phyloP scores from a whole-genome alignment of 495 filamentous ascomycete genomes.

The Trichodelitschia bisporula region DNA sequence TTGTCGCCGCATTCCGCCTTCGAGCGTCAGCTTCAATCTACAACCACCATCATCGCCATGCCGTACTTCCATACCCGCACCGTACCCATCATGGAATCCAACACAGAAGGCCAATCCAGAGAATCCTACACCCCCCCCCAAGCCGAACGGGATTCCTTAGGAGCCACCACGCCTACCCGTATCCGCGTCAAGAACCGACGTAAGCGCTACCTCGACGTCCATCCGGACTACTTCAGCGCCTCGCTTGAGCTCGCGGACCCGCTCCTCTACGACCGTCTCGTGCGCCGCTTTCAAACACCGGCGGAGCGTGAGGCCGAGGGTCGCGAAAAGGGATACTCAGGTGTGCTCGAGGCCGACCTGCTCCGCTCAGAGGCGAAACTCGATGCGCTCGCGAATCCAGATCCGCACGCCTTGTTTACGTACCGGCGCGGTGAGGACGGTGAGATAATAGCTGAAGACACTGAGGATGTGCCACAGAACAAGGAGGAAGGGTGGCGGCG shows the following conservation, averaged over 20 bases:
- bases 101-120: too few relatives aligned
- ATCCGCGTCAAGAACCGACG: slow-evolving; percentile 34
- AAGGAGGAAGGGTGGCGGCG: slow-evolving; percentile 38
- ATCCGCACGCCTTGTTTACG: slow-evolving; percentile 24
- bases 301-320: slow-evolving; percentile 50
- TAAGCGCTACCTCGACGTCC: slow-evolving; percentile 35
- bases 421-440: slow-evolving; percentile 21
- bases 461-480: slow-evolving; percentile 28
- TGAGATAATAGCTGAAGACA: slow-evolving; percentile 30
- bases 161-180: too few relatives aligned
- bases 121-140: too few relatives aligned
- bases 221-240: slow-evolving; percentile 38
- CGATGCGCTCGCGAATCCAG: slow-evolving; percentile 30
- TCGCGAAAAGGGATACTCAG: slow-evolving; percentile 45
- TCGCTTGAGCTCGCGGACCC: slow-evolving; percentile 48
- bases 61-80: too few relatives aligned
- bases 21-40: too few relatives aligned
- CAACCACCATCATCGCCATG: too few relatives aligned
- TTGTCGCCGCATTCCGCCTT: too few relatives aligned
- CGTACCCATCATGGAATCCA: too few relatives aligned
- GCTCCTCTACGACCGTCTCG: slow-evolving; percentile 52
- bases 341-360: slow-evolving; percentile 45
- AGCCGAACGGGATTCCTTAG: too few relatives aligned
- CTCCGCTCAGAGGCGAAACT: slow-evolving; percentile 48
- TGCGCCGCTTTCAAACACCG: slow-evolving; percentile 52